Evolutionary conservation across 768 basidiomycete genomes (phyloP).

Genomic region (Lentinus tigrinus): DNA sequence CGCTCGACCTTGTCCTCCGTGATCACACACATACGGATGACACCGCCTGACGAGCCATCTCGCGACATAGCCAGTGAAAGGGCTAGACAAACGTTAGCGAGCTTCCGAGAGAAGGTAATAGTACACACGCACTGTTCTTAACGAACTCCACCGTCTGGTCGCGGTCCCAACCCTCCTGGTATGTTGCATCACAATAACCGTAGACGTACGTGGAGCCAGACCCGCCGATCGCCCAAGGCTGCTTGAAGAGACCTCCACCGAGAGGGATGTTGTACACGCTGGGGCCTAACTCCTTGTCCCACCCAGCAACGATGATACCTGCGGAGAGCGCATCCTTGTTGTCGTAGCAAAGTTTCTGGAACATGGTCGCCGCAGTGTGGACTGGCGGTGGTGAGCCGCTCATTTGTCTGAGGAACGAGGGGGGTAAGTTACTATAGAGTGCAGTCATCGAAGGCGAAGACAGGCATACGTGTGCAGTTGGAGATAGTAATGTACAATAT

Average conservation of each 20-base stretch:
- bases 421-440: neutral
- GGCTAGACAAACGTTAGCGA: slow-evolving; percentile 45
- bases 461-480: slow-evolving; percentile 68
- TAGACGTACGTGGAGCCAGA: slow-evolving; percentile 98
- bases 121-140: slow-evolving; percentile 75
- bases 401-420: slow-evolving; percentile 46
- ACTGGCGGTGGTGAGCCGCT: slow-evolving; percentile 71
- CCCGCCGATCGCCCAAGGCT: slow-evolving; percentile 98
- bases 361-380: slow-evolving; percentile 74
- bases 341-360: slow-evolving; percentile 87
- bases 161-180: slow-evolving; percentile 84
- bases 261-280: slow-evolving; percentile 97
- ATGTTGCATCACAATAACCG: slow-evolving; percentile 99
- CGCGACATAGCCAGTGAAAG: slow-evolving; percentile 94
- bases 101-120: neutral
- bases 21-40: slow-evolving; percentile 96
- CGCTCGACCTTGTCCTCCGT: slow-evolving; percentile 90
- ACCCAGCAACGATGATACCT: slow-evolving; percentile 97
- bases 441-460: neutral
- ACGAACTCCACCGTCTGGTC: slow-evolving; percentile 94
- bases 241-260: slow-evolving; percentile 94
- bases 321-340: slow-evolving; percentile 90
- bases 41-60: slow-evolving; percentile 97
- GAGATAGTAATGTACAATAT: slow-evolving; percentile 80
- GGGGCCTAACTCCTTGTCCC: slow-evolving; percentile 89